Evolutionary conservation across 2,329 filamentous ascomycete genomes (phyloP), one percentile per base, ranked within the genome.

Genomic region (Nemania sp.): DNA sequence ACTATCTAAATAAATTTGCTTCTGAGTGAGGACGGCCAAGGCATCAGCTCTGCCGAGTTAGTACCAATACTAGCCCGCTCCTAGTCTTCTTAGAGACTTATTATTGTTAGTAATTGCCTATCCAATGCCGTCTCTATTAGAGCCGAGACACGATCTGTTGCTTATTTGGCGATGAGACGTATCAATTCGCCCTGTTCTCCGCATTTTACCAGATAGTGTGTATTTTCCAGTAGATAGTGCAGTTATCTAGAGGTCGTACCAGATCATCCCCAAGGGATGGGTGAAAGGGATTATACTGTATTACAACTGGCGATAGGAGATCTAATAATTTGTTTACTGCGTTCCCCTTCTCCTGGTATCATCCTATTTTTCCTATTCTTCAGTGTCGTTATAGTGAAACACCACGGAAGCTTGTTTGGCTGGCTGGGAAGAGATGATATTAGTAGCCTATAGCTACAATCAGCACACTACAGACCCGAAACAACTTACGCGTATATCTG

Each of bases 401-500:
- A 20, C 24, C 22, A 20, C 24, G 3, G 49, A 10, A 15, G 29
- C 4, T 24, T 52, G 1, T 10, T 24, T 52, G 1, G 10, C 29
- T 32, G 5, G 18, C 2, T 22, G 11, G 15, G 7, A 52, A 52
- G 24, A 52, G 26, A 22, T 26, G 10, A 52, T 29, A 22, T 27
- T 26, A 27, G 11, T 24, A 4, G 2, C 24, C 10, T 15, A 29
- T 52, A 15, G 11, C 13, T 52, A 27, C 22, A 29, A 52, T n/a
- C 49, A 52, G 49, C 29, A 62, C 24, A 22, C n/a, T 26, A 8
- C 38, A 47, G 22, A 26, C 32, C 51, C 52, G 32, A 62, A 57
- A 66, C 57, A 66, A 29, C 29, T n/a, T 43, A 27, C 24, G 13
- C 57, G 20, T 49, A 51, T 32, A 52, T 35, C 15, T 56, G 35